Conservation (phyloP, 208 protist genomes). For the Wallacemonas sp. region DNA sequence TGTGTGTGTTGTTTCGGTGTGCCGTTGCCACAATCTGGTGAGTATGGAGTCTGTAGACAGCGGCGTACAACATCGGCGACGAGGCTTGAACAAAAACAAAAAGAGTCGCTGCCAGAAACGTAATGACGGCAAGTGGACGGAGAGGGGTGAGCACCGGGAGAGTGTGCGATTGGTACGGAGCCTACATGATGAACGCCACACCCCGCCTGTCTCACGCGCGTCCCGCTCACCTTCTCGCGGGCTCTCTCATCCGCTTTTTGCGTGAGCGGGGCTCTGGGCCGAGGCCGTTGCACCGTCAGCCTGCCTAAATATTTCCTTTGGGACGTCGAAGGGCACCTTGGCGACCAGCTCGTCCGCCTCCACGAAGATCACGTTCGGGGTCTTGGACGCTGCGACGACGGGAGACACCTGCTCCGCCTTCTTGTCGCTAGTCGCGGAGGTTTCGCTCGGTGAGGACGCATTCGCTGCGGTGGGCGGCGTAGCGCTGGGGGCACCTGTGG, state of each 20-base stretch:
- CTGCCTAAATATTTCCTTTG: slow-evolving; percentile 59
- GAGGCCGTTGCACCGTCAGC: neutral
- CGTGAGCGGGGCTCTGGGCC: neutral
- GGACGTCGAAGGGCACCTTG: slow-evolving; percentile 76
- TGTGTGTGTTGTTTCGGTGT: too few relatives aligned
- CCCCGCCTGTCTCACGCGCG: too few relatives aligned
- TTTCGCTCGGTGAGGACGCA: neutral
- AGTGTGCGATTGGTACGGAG: too few relatives aligned
- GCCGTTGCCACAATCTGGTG: too few relatives aligned
- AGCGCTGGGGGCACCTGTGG: neutral
- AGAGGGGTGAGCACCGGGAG: neutral
- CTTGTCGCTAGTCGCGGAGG: neutral
- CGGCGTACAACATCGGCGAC: too few relatives aligned
- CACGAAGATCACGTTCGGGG: slow-evolving; percentile 55
- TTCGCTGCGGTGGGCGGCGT: neutral
- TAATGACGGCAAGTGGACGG: neutral
- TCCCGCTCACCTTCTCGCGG: neutral
- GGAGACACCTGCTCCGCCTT: neutral
- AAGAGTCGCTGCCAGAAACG: too few relatives aligned
- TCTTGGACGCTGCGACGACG: neutral
- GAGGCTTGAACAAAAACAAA: too few relatives aligned
- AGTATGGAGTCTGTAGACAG: too few relatives aligned
- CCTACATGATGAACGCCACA: too few relatives aligned
- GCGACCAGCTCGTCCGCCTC: slow-evolving; percentile 58
- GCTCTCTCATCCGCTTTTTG: neutral